Conservation (phyloP, 1,284 basidiomycete genomes). For the Sphaerobolus stellatus region DNA sequence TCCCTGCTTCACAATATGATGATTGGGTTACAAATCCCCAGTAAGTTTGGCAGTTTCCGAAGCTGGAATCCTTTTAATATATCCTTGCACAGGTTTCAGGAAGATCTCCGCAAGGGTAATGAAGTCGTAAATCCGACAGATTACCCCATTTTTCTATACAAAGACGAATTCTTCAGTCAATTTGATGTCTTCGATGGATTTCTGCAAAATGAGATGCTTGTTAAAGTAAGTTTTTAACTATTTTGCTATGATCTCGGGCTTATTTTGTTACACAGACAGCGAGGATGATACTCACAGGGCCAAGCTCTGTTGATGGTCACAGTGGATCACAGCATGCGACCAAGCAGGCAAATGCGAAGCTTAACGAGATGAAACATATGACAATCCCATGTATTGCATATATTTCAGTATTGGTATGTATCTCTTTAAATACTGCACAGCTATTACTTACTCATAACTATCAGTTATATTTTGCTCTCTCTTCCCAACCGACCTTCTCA, state of each 20-base stretch:
- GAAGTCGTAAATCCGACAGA: background rate
- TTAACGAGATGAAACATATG: background rate
- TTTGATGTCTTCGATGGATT: background rate
- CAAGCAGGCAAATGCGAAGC: background rate
- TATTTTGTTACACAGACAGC: background rate
- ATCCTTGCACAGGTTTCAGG: background rate
- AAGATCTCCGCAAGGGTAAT: background rate
- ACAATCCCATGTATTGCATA: background rate
- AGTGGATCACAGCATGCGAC: background rate
- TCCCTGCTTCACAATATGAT: background rate
- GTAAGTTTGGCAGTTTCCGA: background rate
- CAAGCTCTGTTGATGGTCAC: background rate
- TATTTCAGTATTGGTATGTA: background rate
- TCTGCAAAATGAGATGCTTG: background rate
- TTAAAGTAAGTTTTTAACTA: background rate
- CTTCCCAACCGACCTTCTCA: background rate
- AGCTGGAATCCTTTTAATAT: background rate
- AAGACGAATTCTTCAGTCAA: background rate
- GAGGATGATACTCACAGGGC: background rate
- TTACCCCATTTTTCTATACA: background rate
- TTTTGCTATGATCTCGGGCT: no score
- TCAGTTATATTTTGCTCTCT: background rate
- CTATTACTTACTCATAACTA: background rate
- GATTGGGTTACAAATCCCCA: background rate
- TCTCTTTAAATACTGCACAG: background rate